Conservation (phyloP, 192 early-diverging fungal genomes). For the Chytriomyces hyalinus region DNA sequence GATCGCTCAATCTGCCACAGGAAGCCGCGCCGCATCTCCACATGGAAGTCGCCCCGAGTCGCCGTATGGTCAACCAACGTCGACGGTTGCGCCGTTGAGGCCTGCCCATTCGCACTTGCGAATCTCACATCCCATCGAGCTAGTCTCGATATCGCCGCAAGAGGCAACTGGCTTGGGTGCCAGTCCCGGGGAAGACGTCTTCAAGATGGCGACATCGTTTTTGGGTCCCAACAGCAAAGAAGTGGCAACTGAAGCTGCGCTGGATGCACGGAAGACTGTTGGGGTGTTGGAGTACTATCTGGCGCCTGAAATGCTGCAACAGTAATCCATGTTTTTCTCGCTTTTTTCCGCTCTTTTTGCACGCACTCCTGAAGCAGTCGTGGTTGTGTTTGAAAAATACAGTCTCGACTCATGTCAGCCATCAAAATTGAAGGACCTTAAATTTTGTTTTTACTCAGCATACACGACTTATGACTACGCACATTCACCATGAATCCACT, state of each 20-base stretch:
- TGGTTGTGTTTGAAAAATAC: too few relatives aligned
- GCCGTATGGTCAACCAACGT: neutral
- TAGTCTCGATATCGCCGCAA: conserved; percentile 6
- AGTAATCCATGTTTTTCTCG: too few relatives aligned
- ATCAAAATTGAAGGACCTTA: too few relatives aligned
- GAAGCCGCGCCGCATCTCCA: conserved; percentile 14
- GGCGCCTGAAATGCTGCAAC: conserved; percentile 15
- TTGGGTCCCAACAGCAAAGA: neutral
- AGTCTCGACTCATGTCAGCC: too few relatives aligned
- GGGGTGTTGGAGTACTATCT: conserved; percentile 38
- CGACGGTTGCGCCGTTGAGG: conserved; percentile 11
- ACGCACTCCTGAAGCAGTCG: too few relatives aligned
- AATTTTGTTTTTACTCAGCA: too few relatives aligned
- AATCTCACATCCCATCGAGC: conserved; percentile 39
- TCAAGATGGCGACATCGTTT: conserved; percentile 2
- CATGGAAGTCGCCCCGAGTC: conserved; percentile 8
- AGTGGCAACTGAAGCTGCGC: neutral
- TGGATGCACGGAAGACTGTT: conserved; percentile 20
- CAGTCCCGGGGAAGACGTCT: neutral
- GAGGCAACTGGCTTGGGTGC: conserved; percentile 3
- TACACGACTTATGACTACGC: too few relatives aligned
- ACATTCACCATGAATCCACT: neutral
- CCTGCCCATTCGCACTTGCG: conserved; percentile 29
- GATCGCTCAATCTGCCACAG: neutral
- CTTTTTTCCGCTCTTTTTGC: too few relatives aligned